Conservation (phyloP, 2,329 filamentous ascomycete species). For the Stagonosporopsis chrysanthemi region DNA sequence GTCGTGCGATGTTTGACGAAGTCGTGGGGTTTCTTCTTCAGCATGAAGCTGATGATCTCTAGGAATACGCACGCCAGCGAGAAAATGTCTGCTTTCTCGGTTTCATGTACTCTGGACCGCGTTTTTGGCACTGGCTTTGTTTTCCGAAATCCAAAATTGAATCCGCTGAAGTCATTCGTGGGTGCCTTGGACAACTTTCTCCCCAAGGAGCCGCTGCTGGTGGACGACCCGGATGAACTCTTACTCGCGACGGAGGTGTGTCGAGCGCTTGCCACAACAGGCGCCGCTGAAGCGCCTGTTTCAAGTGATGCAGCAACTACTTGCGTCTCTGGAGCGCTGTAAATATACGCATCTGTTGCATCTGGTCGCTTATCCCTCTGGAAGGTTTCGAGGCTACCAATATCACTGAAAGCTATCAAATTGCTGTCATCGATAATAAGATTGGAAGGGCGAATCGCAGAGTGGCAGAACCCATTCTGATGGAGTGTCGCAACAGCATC, state of each 20-base stretch:
- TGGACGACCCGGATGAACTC: slow-evolving; percentile 46
- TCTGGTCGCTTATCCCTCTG: slow-evolving; percentile 62
- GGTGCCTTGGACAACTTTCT: slow-evolving; percentile 46
- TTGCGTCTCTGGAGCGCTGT: slow-evolving; percentile 70
- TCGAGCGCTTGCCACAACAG: slow-evolving; percentile 28
- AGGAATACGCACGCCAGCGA: slow-evolving; percentile 76
- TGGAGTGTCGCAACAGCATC: slow-evolving; percentile 75
- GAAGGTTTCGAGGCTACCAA: slow-evolving; percentile 57
- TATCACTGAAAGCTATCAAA: slow-evolving; percentile 72
- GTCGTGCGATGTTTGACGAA: slow-evolving; percentile 72
- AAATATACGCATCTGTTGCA: slow-evolving; percentile 75
- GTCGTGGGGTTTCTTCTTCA: slow-evolving; percentile 71
- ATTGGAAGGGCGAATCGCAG: slow-evolving; percentile 74
- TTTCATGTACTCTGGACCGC: slow-evolving; percentile 43
- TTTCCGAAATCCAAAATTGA: slow-evolving; percentile 48
- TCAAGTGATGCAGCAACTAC: slow-evolving; percentile 38
- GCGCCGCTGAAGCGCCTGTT: slow-evolving; percentile 17
- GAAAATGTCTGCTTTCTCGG: slow-evolving; percentile 70
- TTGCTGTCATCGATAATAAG: slow-evolving; percentile 72
- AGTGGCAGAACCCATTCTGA: slow-evolving; percentile 68
- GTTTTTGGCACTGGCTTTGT: slow-evolving; percentile 39
- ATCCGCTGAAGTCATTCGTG: slow-evolving; percentile 44
- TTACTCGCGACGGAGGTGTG: slow-evolving; percentile 47
- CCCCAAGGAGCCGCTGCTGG: slow-evolving; percentile 42
- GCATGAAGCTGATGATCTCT: slow-evolving; percentile 72